A percentile compares a stretch with the other conserved stretches of the same genome.
Conservation (phyloP, 2,329 filamentous ascomycete genomes). For the Paracorniculantispora psalliotae region DNA sequence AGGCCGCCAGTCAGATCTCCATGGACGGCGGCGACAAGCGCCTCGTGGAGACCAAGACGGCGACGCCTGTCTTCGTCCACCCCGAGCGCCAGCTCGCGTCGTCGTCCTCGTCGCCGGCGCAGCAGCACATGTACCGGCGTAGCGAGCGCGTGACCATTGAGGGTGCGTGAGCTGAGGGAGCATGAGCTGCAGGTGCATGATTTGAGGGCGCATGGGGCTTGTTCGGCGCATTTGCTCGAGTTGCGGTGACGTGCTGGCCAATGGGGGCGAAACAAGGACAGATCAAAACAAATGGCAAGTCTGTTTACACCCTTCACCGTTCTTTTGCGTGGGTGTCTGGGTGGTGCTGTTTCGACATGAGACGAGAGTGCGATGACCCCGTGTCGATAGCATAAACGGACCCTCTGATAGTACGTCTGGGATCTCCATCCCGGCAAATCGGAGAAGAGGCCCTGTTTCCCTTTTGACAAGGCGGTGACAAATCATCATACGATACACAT, state of each 20-base stretch:
- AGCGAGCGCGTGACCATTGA: constrained; percentile 53
- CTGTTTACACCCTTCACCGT: neutral
- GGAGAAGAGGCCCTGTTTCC: neutral
- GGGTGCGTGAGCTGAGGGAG: too few species aligned
- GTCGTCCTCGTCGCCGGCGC: too few species aligned
- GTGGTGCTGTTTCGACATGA: constrained; percentile 13
- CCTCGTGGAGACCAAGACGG: constrained; percentile 32
- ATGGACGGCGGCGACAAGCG: constrained; percentile 24
- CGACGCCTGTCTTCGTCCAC: constrained; percentile 44
- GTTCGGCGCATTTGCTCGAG: too few species aligned
- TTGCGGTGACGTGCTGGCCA: neutral
- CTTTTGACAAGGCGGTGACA: neutral
- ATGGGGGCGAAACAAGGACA: neutral
- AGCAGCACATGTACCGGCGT: constrained; percentile 39
- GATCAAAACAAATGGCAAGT: neutral
- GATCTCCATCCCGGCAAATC: neutral
- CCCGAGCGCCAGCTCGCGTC: constrained; percentile 26
- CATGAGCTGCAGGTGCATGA: too few species aligned
- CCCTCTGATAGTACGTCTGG: neutral
- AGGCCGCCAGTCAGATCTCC: constrained; percentile 14
- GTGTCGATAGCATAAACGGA: neutral
- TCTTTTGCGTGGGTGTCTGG: neutral
- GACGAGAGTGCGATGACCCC: neutral
- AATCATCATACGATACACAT: neutral
- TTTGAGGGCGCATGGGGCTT: too few species aligned